Base-by-base conservation (phyloP, 2,329 filamentous ascomycete genomes). In the Malbranchea cinnamomea region DNA sequence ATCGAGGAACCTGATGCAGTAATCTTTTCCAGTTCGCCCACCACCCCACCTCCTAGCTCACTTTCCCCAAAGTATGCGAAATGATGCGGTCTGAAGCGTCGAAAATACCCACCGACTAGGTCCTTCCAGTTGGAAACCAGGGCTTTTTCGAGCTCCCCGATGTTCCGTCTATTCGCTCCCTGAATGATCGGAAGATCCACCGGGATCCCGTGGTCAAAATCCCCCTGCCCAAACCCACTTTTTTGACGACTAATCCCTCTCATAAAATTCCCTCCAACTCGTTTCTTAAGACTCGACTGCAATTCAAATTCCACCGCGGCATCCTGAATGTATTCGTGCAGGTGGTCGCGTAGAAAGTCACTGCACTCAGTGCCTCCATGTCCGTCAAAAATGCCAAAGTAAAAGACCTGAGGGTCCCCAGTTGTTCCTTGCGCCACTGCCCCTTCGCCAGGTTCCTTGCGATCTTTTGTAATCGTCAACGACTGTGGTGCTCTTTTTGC, bases 331-430 rank as follows among this genome's bases (percentile, higher is more conserved):
- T 94, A 95, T 6, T 71, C 71, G 51, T 94, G 89, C 36, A 98
- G 59, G 47, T 79, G 72, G 36, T 94, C 81, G 34, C 75, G 68
- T 41, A 95, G 56, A 44, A 93, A 95, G 11, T 78, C 74, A 36
- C 83, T 84, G 53, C 89, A 95, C 51, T 93, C 80, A 12, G 63
- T 69, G 12, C 89, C 89, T 6, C 89, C 89, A 57, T 98, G 89
- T 2, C 89, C 89, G 54, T 98, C 89, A 47, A 95, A 98, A 1
- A 95, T 75, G 1, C 72, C 85, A 64, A 94, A 98, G 54, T 95
- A 98, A 55, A 98, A 98, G 19, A 95, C 77, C 50, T 95, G 87
- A 1, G 87, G 87, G 48, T 95, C 87, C 2, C 87, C 87, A 38
- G 72, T 79, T 2, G 79, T 72, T 40, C 76, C 79, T 34, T 81